These are phyloP conservation scores for Verticillium alfalfae DNA, from an alignment of 2,329 filamentous ascomycete genomes.

Conservation along the genomic window DNA sequence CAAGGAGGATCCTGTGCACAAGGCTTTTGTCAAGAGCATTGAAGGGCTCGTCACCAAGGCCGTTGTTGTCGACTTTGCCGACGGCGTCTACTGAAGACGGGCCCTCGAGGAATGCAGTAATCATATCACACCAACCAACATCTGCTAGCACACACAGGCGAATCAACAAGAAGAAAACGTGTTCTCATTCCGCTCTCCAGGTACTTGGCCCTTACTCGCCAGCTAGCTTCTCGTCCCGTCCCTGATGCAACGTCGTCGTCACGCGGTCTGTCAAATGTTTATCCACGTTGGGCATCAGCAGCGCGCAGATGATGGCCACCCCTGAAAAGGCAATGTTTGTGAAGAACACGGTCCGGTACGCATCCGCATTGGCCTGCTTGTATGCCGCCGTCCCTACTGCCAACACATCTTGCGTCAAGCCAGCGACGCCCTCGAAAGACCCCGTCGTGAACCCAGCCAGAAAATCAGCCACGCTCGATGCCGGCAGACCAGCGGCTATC, in stretches of 20 bases:
- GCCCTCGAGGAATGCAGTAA: not conserved
- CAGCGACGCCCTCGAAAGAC: slow-evolving; percentile 20
- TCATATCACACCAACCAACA: not conserved
- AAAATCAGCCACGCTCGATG: slow-evolving; percentile 24
- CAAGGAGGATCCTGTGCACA: slow-evolving; percentile 57
- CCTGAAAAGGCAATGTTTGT: slow-evolving; percentile 26
- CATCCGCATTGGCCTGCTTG: slow-evolving; percentile 24
- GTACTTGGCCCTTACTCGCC: not conserved
- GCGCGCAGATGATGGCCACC: slow-evolving; percentile 20
- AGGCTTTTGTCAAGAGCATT: slow-evolving; percentile 49
- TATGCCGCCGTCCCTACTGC: slow-evolving; percentile 21
- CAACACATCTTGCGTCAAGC: slow-evolving; percentile 21
- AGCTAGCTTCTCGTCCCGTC: slow-evolving; percentile 11
- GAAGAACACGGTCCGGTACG: slow-evolving; percentile 27
- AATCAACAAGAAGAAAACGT: not conserved
- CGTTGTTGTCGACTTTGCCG: slow-evolving; percentile 54
- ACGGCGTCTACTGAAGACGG: not conserved
- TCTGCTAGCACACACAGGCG: not conserved
- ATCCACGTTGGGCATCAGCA: slow-evolving; percentile 26
- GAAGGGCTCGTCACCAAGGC: slow-evolving; percentile 43
- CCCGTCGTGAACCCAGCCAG: slow-evolving; percentile 22
- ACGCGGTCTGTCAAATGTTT: slow-evolving; percentile 24
- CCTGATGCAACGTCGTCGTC: slow-evolving; percentile 23
- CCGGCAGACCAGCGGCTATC: slow-evolving; percentile 28
- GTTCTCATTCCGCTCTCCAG: not conserved